phyloP scores from a whole-genome alignment of 441 rosid species.

The Breynia disticha region DNA sequence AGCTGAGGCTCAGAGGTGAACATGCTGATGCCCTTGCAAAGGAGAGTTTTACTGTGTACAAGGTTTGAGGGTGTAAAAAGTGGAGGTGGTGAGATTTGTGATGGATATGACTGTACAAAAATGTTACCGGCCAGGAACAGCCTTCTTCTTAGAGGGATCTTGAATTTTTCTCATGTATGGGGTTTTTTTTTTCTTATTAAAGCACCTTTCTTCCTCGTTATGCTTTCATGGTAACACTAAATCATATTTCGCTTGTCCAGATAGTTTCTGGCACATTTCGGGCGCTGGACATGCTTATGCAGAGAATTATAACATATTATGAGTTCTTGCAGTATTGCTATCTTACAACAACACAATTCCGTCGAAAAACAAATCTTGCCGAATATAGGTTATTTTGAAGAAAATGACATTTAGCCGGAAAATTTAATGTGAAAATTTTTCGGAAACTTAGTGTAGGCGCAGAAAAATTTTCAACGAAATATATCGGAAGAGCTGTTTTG shows the following conservation, averaged over 20 bases:
- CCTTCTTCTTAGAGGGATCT: conserved; percentile 19
- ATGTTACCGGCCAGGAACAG: conserved; percentile 22
- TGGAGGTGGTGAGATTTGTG: conserved; percentile 17
- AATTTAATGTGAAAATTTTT: too few relatives aligned
- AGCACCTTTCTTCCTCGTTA: conserved; percentile 7
- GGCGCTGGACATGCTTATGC: too few relatives aligned
- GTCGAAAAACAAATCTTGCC: too few relatives aligned
- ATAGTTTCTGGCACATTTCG: too few relatives aligned
- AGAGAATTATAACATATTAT: too few relatives aligned
- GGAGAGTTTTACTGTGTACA: conserved; percentile 27
- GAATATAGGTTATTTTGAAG: too few relatives aligned
- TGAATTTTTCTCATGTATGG: conserved; percentile 24
- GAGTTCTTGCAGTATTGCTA: too few relatives aligned
- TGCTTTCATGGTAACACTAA: not conserved
- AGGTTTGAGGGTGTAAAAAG: conserved; percentile 38
- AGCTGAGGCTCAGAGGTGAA: conserved; percentile 30
- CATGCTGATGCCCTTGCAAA: conserved; percentile 19
- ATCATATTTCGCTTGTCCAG: not conserved
- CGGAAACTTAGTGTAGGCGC: too few relatives aligned
- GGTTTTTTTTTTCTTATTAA: conserved; percentile 9
- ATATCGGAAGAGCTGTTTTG: too few relatives aligned
- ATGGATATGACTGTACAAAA: conserved; percentile 36
- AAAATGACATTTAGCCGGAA: too few relatives aligned
- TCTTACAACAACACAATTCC: too few relatives aligned
- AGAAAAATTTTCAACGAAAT: too few relatives aligned